Conservation (phyloP, 768 basidiomycete genomes). For the Tylopilus vinaceipallidus region DNA sequence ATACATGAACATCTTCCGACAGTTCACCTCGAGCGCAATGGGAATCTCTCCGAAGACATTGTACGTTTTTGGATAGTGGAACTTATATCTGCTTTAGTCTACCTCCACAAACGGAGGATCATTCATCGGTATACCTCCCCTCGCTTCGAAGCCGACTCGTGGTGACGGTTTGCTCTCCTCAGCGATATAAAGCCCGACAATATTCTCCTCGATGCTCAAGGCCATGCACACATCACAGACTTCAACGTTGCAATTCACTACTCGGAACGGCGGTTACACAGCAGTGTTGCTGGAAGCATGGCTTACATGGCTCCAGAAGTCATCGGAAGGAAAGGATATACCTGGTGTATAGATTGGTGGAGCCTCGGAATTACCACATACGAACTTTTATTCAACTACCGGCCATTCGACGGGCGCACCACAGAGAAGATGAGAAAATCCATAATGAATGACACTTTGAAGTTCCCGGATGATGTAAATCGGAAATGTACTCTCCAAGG, state of each 20-base stretch:
- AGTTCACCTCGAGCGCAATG: constrained; percentile 85
- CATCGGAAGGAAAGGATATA: constrained; percentile 88
- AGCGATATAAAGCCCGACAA: constrained; percentile 98
- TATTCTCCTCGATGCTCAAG: constrained; percentile 87
- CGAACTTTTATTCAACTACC: constrained; percentile 78
- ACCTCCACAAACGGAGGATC: constrained; percentile 89
- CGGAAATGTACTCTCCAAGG: constrained; percentile 65
- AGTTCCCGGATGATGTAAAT: constrained; percentile 68
- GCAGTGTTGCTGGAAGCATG: constrained; percentile 96
- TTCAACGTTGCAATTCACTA: constrained; percentile 99
- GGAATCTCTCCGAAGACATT: constrained; percentile 61
- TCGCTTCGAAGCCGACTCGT: neutral
- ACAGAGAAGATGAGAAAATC: constrained; percentile 86
- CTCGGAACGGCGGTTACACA: constrained; percentile 83
- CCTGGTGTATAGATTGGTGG: constrained; percentile 95
- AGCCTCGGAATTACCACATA: constrained; percentile 88
- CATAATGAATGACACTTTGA: constrained; percentile 77
- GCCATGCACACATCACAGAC: constrained; percentile 96
- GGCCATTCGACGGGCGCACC: constrained; percentile 90
- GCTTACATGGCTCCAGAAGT: constrained; percentile 99
- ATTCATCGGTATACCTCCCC: constrained; percentile 76
- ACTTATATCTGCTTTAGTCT: constrained; percentile 78
- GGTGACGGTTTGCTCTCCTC: constrained; percentile 13
- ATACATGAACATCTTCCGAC: constrained; percentile 1
- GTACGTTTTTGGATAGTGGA: constrained; percentile 91